Base-by-base conservation (phyloP, 176 grass and related monocot genomes). In the Hyparrhenia diplandra region DNA sequence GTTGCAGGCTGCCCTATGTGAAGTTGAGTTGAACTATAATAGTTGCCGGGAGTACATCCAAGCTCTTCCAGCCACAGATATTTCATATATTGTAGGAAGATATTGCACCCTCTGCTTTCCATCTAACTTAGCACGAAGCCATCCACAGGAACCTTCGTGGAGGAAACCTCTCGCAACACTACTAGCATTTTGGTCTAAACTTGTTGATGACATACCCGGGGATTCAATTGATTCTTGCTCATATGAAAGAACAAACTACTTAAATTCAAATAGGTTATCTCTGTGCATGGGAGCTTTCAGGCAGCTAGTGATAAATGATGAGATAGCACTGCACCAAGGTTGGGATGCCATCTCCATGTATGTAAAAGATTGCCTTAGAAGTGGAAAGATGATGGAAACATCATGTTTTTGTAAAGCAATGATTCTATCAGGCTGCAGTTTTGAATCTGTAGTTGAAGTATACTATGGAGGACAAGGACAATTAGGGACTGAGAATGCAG, bases 11-110 rank as follows among this genome's bases (percentile, higher is more conserved):
- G 40, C 88, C 70, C 68, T 98, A 81, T 64, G 67, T 67, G 92
- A 89, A 83, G 89, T 93, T 91, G 96, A 93, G 62, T 69, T 72
- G 40, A 95, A 87, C 77, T 98, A 94, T 85, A 86, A 93, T 89
- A 91, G 80, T 52, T 95, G 92, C 75, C 89, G 86, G 86, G 90
- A 88, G 67, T 95, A 98, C 79, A 85, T 93, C 51, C 59, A 80
- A 93, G 75, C 62, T 90, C 90, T 98, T 83, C 75, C 88, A 76
- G 67, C 94, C 51, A 69, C 80, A 42, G 92, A 98, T 88, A 84
- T 90, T 67, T 88, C 76, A 67, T 91, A 79, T 82, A 78, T 93
- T 67, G 71, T 93, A 27, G 73, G 79, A 63, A 93, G 84, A 52
- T 95, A 89, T 74, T 95, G 74, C 79, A 93, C 90, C 25, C 71